These are phyloP conservation scores for Ilex paraguariensis DNA, from an alignment of 305 asterid species.

Conservation along the genomic window DNA sequence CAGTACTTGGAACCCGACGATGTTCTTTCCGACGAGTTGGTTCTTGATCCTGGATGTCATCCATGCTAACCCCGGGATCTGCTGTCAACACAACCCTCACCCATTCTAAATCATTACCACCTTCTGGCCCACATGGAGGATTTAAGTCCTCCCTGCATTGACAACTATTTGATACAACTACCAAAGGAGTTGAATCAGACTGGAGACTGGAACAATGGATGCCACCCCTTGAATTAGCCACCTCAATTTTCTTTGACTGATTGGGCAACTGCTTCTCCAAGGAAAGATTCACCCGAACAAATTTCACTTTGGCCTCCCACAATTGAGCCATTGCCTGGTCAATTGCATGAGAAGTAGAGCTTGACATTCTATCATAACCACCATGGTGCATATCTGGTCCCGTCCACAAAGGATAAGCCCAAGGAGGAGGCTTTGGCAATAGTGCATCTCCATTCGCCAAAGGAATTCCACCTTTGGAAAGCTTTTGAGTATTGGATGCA, in stretches of 20 bases:
- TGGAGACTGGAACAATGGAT: constrained; percentile 20
- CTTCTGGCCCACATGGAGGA: constrained; percentile 38
- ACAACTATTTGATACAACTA: constrained; percentile 19
- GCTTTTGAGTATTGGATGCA: constrained; percentile 62
- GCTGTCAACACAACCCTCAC: constrained; percentile 87
- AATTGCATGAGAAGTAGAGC: constrained; percentile 94
- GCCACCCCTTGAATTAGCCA: constrained; percentile 20
- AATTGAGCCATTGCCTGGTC: constrained; percentile 97
- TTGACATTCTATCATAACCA: constrained; percentile 87
- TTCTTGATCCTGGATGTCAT: constrained; percentile 90
- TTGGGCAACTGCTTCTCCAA: constrained; percentile 50
- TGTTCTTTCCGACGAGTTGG: constrained; percentile 91
- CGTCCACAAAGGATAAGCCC: constrained; percentile 92
- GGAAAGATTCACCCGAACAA: constrained; percentile 79
- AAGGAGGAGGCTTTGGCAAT: constrained; percentile 96
- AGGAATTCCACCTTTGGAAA: constrained; percentile 97
- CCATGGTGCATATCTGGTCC: constrained; percentile 76
- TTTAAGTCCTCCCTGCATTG: constrained; percentile 33
- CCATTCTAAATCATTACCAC: constrained; percentile 50
- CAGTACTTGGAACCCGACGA: constrained; percentile 99
- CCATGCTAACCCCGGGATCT: constrained; percentile 97
- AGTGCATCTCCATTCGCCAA: constrained; percentile 96
- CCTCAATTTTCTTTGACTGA: neutral
- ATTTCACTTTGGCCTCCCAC: constrained; percentile 94
- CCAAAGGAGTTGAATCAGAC: constrained; percentile 13